Percentiles rank a stretch among this genome's conserved stretches.
phyloP scores from a whole-genome alignment of 2,329 filamentous ascomycete genomes.

The Ophiostoma sp. region DNA sequence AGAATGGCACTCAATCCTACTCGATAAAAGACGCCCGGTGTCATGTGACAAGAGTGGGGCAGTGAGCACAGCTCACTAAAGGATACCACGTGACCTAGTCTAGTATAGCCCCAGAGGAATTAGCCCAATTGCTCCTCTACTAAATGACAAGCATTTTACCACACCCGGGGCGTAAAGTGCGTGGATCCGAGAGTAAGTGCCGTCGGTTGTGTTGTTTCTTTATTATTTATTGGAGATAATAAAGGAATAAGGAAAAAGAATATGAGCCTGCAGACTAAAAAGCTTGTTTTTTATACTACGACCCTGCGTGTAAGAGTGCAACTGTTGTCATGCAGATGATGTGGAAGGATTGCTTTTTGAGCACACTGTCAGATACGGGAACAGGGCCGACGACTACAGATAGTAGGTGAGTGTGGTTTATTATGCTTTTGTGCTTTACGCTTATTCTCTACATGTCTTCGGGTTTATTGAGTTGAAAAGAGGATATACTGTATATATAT shows the following conservation, averaged over 20 bases:
- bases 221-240: not conserved
- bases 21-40: too few relatives aligned
- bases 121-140: too few relatives aligned
- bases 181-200: not conserved
- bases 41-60: too few relatives aligned
- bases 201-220: not conserved
- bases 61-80: too few relatives aligned
- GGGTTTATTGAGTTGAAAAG: not conserved
- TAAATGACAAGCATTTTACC: too few relatives aligned
- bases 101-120: too few relatives aligned
- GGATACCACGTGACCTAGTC: too few relatives aligned
- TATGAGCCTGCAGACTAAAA: not conserved
- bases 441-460: not conserved
- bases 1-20: too few relatives aligned
- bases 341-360: not conserved
- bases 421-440: not conserved
- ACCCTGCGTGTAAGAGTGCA: not conserved
- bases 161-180: not conserved
- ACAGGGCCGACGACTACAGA: not conserved
- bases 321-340: not conserved
- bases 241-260: not conserved
- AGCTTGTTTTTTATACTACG: slow-evolving; percentile 10
- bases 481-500: too few relatives aligned
- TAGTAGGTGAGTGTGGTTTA: not conserved
- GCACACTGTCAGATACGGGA: not conserved